phyloP scores from a whole-genome alignment of 2,329 filamentous ascomycete species.

The Scedosporium boydii region DNA sequence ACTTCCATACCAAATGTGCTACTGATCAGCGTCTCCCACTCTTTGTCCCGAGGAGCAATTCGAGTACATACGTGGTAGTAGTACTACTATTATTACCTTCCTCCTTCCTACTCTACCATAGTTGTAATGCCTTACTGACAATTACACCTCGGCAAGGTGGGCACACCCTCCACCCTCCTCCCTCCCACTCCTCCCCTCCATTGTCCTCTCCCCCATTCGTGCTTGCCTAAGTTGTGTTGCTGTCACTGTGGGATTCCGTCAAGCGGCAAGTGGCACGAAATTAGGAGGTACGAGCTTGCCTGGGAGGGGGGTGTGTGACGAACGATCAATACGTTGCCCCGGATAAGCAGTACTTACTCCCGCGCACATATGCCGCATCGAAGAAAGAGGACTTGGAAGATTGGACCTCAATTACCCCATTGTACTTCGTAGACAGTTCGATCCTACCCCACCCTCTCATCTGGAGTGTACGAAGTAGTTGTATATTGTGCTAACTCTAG shows the following conservation, averaged over 20 bases:
- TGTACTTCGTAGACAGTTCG: not conserved
- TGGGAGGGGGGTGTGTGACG: not conserved
- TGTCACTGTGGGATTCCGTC: not conserved
- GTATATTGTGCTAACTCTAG: not conserved
- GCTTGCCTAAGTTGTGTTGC: not conserved
- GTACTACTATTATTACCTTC: not conserved
- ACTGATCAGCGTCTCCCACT: not conserved
- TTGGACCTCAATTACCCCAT: no score
- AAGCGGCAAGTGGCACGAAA: not conserved
- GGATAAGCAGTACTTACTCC: not conserved
- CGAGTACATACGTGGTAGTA: no score
- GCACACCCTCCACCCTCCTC: not conserved
- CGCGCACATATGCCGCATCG: not conserved
- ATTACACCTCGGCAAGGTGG: not conserved
- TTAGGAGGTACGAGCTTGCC: no score
- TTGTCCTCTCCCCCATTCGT: not conserved
- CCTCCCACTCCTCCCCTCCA: not conserved
- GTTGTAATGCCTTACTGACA: not conserved
- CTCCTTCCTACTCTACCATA: not conserved
- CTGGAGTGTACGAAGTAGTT: not conserved
- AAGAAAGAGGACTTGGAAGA: no score
- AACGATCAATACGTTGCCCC: not conserved
- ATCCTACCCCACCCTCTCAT: not conserved
- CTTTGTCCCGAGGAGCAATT: not conserved
- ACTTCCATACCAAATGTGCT: not conserved